phyloP scores from a whole-genome alignment of 23 red algal genomes.

The Agarophyton chilense region DNA sequence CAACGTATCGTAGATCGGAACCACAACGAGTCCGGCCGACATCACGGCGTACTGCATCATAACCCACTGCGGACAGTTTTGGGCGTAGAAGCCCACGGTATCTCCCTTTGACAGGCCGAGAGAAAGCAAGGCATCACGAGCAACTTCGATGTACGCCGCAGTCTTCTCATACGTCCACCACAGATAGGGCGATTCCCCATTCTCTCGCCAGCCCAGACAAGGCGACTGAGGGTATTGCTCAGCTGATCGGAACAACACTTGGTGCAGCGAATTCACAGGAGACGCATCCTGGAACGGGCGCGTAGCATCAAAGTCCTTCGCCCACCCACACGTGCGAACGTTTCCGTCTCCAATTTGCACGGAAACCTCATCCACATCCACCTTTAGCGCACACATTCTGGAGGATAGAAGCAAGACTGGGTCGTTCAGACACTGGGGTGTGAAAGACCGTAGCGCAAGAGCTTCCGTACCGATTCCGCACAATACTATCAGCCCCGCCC shows the following conservation, averaged over 20 bases:
- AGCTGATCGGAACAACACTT: constrained; percentile 45
- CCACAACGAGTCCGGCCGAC: constrained; percentile 74
- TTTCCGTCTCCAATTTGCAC: not conserved
- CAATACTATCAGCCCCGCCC: no score
- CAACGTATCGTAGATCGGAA: constrained; percentile 95
- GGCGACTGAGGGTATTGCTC: constrained; percentile 2
- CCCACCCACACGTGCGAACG: constrained; percentile 62
- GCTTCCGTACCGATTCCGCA: no score
- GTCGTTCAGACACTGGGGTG: no score
- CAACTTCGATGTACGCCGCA: not conserved
- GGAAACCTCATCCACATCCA: not conserved
- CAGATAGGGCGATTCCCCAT: constrained; percentile 42
- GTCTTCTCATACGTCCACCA: constrained; percentile 80
- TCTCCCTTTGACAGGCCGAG: constrained; percentile 78
- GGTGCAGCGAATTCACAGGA: constrained; percentile 9
- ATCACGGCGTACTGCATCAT: constrained; percentile 73
- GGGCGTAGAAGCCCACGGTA: constrained; percentile 84
- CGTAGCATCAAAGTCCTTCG: constrained; percentile 27
- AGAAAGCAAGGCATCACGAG: constrained; percentile 54
- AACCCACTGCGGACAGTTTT: constrained; percentile 87
- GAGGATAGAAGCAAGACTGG: no score
- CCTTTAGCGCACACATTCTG: no score
- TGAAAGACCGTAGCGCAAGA: no score
- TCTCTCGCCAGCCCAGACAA: constrained; percentile 64
- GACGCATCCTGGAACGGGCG: not conserved